Evolutionary conservation across 176 grass and related monocot genomes (phyloP), one percentile per base, ranked within the genome.

Genomic region (Carex scoparia): DNA sequence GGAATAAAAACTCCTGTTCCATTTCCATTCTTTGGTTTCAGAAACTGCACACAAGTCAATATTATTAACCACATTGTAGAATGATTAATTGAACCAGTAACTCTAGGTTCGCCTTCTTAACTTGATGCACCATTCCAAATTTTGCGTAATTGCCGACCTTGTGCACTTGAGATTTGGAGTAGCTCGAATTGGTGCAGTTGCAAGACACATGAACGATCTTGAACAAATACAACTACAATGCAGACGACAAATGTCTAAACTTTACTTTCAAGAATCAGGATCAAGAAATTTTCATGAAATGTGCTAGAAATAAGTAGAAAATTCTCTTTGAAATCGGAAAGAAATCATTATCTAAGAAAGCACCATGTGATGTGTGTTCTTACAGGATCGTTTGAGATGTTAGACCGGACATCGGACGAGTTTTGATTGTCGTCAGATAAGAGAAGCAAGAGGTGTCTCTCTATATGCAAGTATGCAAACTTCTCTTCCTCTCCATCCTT

Each of bases 1-100:
- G 74, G 74, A 79, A 79, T 49, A 55, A 79, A 79, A 79, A 79
- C 46, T 32, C 74, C 74, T 15, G 74, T 79, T 79, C 74, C 74
- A 31, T 56, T 79, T 79, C 53, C 48, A 49, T 30, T 12, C n/a
- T 79, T 56, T 49, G 44, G 48, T 79, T 32, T 27, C 74, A 79
- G 53, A 79, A 79, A n/a, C 46, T 79, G 74, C 23, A 23, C 23
- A 23, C 23, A 23, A 23, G 23, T 23, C 23, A 23, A 23, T 23
- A 23, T 23, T 23, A 23, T 23, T 23, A 23, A 23, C 23, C 48
- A 57, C 42, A 23, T 23, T 23, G 18, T 19, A 27, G 18, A 62
- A 62, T 23, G 23, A 23, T 71, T 37, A 71, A 28, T 27, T 5
- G 28, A 30, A 79, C 12, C 53, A 32, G 12, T 56, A 33, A 56